Evolutionary conservation across 768 basidiomycete species (phyloP).

Genomic region (Exidia glandulosa): DNA sequence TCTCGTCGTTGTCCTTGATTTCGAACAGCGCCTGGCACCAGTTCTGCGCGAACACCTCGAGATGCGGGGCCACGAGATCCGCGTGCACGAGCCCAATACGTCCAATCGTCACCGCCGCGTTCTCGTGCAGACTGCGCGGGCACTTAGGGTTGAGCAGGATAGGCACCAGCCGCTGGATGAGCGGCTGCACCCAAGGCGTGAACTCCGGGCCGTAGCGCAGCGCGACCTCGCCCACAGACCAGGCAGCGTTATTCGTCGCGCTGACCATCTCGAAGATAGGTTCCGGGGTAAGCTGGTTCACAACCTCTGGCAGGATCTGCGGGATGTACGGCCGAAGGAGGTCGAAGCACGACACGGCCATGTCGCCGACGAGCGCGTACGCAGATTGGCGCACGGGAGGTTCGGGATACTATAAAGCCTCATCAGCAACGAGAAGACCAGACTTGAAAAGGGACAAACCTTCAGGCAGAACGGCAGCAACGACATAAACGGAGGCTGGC

Average conservation of each 20-base stretch:
- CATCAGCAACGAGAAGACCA: background rate
- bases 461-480: conserved; percentile 83
- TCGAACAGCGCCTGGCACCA: conserved; percentile 98
- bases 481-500: conserved; percentile 67
- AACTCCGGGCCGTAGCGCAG: conserved; percentile 86
- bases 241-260: conserved; percentile 97
- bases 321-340: conserved; percentile 79
- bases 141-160: conserved; percentile 89
- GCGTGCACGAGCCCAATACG: conserved; percentile 93
- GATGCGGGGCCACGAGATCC: conserved; percentile 74
- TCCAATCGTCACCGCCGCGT: conserved; percentile 97
- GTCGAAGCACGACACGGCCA: conserved; percentile 91
- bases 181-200: conserved; percentile 79
- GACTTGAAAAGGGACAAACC: conserved; percentile 17
- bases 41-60: conserved; percentile 82
- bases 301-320: conserved; percentile 82
- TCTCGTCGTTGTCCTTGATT: conserved; percentile 98
- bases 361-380: conserved; percentile 95
- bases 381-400: conserved; percentile 92
- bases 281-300: conserved; percentile 82
- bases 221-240: conserved; percentile 99
- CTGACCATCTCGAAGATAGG: conserved; percentile 91
- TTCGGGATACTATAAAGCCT: conserved; percentile 58
- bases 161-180: conserved; percentile 83
- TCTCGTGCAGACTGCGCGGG: conserved; percentile 90